These are phyloP conservation scores for Botrytis pseudocinerea DNA, from an alignment of 2,329 filamentous ascomycete species.

Conservation along the genomic window DNA sequence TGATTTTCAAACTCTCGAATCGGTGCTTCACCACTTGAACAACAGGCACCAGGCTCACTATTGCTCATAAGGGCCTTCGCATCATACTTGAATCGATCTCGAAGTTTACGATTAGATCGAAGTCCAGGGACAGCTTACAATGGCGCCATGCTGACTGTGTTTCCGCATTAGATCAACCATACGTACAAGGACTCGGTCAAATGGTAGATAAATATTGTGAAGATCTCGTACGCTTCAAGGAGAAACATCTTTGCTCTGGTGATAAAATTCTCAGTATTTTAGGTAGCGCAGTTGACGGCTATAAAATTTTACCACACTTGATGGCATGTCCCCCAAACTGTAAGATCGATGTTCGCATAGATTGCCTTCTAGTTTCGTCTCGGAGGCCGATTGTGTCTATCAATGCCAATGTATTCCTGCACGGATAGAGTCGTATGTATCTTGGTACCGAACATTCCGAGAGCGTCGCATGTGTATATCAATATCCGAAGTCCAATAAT, in stretches of 20 bases:
- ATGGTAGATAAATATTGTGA: neutral
- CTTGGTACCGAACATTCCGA: constrained; percentile 2
- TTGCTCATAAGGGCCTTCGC: neutral
- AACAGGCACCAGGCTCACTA: neutral
- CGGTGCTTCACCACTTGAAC: neutral
- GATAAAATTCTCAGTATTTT: neutral
- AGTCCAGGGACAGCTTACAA: neutral
- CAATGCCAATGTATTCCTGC: neutral
- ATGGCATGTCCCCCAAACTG: neutral
- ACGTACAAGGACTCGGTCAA: neutral
- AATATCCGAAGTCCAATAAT: constrained; percentile 2
- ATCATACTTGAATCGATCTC: neutral
- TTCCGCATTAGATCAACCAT: neutral
- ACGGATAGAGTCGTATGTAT: neutral
- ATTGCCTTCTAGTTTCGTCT: neutral
- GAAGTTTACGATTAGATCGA: neutral
- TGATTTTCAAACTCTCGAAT: neutral
- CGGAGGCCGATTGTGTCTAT: neutral
- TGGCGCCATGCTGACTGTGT: constrained; percentile 7
- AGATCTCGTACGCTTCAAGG: constrained; percentile 2
- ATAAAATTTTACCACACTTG: neutral
- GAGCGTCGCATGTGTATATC: neutral
- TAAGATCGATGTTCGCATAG: neutral
- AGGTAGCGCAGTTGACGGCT: neutral
- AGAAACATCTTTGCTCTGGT: neutral